Percentiles rank a stretch among this genome's conserved stretches.
phyloP scores from a whole-genome alignment of 2,329 filamentous ascomycete species.

The Ceratocystis alfenasii region DNA sequence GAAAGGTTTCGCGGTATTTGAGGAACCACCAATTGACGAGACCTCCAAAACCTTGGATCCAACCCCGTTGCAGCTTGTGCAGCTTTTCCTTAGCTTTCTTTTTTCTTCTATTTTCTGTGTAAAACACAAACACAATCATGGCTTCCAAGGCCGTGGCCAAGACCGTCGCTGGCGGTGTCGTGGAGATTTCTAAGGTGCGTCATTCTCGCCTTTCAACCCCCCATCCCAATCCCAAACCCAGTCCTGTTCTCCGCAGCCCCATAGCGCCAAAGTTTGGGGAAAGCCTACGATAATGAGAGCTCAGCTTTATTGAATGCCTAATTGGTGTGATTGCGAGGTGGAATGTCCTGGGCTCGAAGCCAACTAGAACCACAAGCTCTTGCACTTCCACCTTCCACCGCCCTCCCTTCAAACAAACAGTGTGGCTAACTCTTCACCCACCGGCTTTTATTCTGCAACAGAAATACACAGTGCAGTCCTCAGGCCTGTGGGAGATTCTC shows the following conservation, averaged over 20 bases:
- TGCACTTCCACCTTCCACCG: neutral
- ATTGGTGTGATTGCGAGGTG: neutral
- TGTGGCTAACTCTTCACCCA: neutral
- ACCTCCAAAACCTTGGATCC: neutral
- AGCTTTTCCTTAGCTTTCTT: neutral
- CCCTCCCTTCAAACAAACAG: neutral
- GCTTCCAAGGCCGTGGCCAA: constrained; percentile 49
- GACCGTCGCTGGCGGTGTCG: constrained; percentile 38
- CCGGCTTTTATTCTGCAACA: constrained; percentile 31
- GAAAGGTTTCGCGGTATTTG: neutral
- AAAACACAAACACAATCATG: constrained; percentile 36
- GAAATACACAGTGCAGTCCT: constrained; percentile 94
- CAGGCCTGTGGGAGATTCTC: constrained; percentile 75
- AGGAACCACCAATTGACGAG: neutral
- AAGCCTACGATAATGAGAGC: neutral
- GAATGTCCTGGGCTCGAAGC: constrained; percentile 9
- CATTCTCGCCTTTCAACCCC: neutral
- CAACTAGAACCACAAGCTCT: constrained; percentile 22
- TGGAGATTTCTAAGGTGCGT: constrained; percentile 49
- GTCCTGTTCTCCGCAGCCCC: neutral
- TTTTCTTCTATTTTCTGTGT: neutral
- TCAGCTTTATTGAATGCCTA: neutral
- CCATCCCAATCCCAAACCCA: neutral
- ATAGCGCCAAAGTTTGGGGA: constrained; percentile 2
- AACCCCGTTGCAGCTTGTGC: neutral